Percentiles rank a stretch among this genome's conserved stretches.
phyloP scores from a whole-genome alignment of 2,329 filamentous ascomycete species.

The Penicillium crustosum region DNA sequence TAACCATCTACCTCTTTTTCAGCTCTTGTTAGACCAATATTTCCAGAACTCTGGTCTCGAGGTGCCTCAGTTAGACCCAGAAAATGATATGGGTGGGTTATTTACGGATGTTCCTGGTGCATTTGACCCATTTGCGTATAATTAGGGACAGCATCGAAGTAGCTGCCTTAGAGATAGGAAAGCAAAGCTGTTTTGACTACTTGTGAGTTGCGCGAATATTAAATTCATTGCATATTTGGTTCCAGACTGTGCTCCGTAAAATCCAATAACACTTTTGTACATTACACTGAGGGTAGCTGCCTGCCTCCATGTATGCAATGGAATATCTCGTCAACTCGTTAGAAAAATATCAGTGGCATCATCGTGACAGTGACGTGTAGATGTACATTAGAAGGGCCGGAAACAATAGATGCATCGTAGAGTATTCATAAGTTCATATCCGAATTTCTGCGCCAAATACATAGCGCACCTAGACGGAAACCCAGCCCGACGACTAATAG shows the following conservation, averaged over 20 bases:
- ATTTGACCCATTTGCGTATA: not conserved
- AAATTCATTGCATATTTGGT: not conserved
- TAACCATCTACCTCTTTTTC: not conserved
- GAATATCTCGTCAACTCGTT: not conserved
- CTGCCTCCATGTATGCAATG: not conserved
- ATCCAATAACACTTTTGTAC: not conserved
- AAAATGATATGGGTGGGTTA: not conserved
- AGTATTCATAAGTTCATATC: not conserved
- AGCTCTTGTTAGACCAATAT: conserved; percentile 10
- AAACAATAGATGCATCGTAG: not conserved
- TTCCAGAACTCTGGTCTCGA: conserved; percentile 11
- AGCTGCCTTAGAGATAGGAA: not conserved
- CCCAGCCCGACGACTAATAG: conserved; percentile 45
- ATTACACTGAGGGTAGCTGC: not conserved
- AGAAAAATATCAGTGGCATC: not conserved
- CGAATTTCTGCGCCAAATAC: conserved; percentile 25
- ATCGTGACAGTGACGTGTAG: not conserved
- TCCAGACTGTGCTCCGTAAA: not conserved
- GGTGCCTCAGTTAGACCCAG: not conserved
- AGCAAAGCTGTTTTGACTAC: not conserved
- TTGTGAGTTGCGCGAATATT: not conserved
- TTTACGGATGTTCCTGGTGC: not conserved
- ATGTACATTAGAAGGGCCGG: not conserved
- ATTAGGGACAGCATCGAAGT: not conserved
- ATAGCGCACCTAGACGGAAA: conserved; percentile 39